These are phyloP conservation scores for Malania oleifera DNA, from an alignment of 164 flowering plant genomes.

Conservation along the genomic window DNA sequence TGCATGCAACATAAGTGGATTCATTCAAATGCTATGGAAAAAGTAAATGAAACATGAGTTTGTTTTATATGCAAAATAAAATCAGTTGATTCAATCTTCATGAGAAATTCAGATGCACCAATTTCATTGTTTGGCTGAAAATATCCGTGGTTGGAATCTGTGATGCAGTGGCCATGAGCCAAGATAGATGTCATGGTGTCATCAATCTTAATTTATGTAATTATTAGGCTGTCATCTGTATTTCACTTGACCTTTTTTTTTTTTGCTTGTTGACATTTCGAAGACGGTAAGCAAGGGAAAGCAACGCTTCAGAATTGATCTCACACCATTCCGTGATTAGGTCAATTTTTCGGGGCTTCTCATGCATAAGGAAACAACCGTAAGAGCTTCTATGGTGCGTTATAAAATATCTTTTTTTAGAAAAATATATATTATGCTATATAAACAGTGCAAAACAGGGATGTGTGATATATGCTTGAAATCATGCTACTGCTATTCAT, in stretches of 20 bases:
- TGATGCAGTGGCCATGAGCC: neutral
- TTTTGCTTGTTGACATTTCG: slow-evolving; percentile 4
- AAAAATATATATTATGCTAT: too few relatives aligned
- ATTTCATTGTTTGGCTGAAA: neutral
- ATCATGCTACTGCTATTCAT: too few relatives aligned
- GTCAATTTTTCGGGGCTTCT: slow-evolving; percentile 4
- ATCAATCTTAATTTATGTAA: neutral
- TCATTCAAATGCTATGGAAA: too few relatives aligned
- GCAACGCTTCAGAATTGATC: slow-evolving; percentile 50
- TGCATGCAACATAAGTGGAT: neutral
- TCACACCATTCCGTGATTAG: slow-evolving; percentile 54
- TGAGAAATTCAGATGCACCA: neutral
- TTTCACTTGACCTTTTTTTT: neutral
- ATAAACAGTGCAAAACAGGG: too few relatives aligned
- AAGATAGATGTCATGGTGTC: too few relatives aligned
- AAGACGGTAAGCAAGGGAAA: slow-evolving; percentile 76
- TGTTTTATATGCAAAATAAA: neutral
- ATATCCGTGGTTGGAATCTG: neutral
- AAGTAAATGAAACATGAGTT: too few relatives aligned
- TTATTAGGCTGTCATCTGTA: neutral
- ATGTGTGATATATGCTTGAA: too few relatives aligned
- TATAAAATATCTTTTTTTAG: too few relatives aligned
- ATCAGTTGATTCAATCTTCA: neutral
- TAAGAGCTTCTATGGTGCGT: too few relatives aligned
- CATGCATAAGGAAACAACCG: slow-evolving; percentile 22